Base-by-base conservation (phyloP, 139 green algal genomes). In the Yamagishiella unicocca region DNA sequence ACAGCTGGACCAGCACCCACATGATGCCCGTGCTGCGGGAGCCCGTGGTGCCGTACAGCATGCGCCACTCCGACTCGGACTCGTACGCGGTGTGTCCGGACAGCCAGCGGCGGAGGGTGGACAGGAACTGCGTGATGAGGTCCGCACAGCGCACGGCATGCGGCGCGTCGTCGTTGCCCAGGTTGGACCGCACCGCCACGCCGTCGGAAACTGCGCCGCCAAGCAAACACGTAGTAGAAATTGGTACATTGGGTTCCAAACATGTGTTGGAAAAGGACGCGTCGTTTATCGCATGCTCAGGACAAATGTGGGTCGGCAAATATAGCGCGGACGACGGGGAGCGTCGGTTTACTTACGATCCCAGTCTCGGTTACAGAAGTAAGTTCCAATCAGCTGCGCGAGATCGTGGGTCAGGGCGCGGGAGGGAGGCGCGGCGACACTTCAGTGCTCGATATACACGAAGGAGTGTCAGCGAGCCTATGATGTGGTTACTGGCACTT, bases 331-430 rank as follows among this genome's bases (percentile, higher is more conserved):
- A n/a, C n/a, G n/a, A n/a, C n/a, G n/a, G n/a, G n/a, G n/a, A n/a
- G n/a, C n/a, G n/a, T n/a, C n/a, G n/a, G n/a, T n/a, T n/a, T n/a
- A 55, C 70, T 78, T 33, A 78, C 70, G 31, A 40, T 84, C 77
- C 77, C 77, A 84, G 58, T 84, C 77, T 21, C 77, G 77, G 38
- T 84, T 55, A 38, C 77, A 84, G 29, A 84, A 84, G 37, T 84
- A 84, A 27, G 55, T 72, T 2, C 43, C 72, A 27, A 84, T 73
- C n/a, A 84, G 19, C 77, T 84, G 77, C 10, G 25, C 2, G 67
- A 21, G 35, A 33, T n/a, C n/a, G n/a, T n/a, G n/a, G 27, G 27
- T 38, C 29, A 37, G 27, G 10, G 27, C 29, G 33, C 8, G 9
- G 64, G 33, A 2, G 17, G 19, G 6, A 72, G 50, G 50, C 12